Conservation (phyloP, 495 filamentous ascomycete species). For the Aspergillus conjunctus region DNA sequence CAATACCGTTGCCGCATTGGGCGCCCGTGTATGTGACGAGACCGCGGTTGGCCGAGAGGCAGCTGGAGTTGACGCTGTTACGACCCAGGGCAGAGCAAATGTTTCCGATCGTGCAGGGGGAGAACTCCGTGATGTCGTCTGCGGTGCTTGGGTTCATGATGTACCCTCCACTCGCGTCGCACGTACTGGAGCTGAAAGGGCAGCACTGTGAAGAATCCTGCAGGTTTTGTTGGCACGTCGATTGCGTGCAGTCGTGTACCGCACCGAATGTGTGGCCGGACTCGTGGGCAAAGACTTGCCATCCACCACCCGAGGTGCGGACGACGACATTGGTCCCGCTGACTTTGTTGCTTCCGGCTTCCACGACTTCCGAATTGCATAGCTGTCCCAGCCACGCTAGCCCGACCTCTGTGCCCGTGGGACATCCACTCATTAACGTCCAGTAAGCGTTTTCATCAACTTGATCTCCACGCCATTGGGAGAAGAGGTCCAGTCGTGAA, state of each 20-base stretch:
- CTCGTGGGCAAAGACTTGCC: constrained; percentile 98
- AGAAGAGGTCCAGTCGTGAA: constrained; percentile 83
- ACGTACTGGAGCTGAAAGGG: constrained; percentile 67
- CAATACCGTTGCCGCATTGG: constrained; percentile 95
- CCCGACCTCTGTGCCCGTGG: constrained; percentile 84
- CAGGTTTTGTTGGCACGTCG: constrained; percentile 65
- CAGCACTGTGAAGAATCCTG: constrained; percentile 79
- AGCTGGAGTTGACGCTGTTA: constrained; percentile 73
- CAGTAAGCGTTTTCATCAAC: constrained; percentile 86
- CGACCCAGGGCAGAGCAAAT: constrained; percentile 88
- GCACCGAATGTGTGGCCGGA: constrained; percentile 94
- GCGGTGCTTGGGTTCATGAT: constrained; percentile 96
- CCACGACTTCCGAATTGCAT: constrained; percentile 63
- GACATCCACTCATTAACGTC: constrained; percentile 87
- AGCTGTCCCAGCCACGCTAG: constrained; percentile 91
- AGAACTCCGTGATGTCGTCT: constrained; percentile 73
- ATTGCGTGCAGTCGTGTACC: constrained; percentile 82
- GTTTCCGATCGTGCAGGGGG: constrained; percentile 86
- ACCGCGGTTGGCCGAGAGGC: constrained; percentile 79
- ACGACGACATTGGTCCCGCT: constrained; percentile 90
- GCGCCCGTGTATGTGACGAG: constrained; percentile 84
- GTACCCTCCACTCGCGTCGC: constrained; percentile 74
- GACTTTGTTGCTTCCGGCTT: constrained; percentile 61
- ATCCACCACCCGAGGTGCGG: constrained; percentile 72
- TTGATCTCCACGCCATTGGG: constrained; percentile 75